phyloP scores from a whole-genome alignment of 2,329 filamentous ascomycete species.

The Cucurbitaria berberidis region DNA sequence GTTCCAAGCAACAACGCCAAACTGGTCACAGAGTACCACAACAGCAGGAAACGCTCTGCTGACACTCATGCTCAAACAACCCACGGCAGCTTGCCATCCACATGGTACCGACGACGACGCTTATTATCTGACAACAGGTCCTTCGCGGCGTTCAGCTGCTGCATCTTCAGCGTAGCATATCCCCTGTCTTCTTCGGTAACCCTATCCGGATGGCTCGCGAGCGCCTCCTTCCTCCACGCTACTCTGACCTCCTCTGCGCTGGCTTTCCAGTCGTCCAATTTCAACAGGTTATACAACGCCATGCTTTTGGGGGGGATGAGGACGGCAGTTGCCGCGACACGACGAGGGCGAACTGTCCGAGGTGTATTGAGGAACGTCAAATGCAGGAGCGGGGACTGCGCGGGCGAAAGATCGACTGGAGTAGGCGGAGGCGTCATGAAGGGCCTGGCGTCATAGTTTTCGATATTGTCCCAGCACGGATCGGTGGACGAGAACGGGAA shows the following conservation, averaged over 20 bases:
- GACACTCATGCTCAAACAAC: neutral
- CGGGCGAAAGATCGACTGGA: neutral
- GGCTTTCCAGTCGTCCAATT: constrained; percentile 19
- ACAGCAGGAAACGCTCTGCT: neutral
- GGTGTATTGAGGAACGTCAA: neutral
- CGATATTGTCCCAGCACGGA: constrained; percentile 21
- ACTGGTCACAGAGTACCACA: no score
- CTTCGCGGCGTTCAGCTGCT: constrained; percentile 32
- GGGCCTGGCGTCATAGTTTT: constrained; percentile 21
- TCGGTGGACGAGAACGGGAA: constrained; percentile 17
- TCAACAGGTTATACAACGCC: constrained; percentile 25
- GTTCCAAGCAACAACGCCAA: no score
- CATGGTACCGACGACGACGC: constrained; percentile 17
- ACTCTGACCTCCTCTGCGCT: constrained; percentile 16
- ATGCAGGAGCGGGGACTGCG: neutral
- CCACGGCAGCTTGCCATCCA: constrained; percentile 16
- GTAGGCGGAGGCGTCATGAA: constrained; percentile 6
- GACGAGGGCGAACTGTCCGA: neutral
- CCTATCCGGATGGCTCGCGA: constrained; percentile 31
- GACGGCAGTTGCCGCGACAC: neutral
- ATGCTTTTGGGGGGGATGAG: constrained; percentile 15
- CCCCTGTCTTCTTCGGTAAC: constrained; percentile 13
- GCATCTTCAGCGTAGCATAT: constrained; percentile 27
- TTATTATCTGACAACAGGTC: constrained; percentile 26
- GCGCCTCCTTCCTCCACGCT: constrained; percentile 23